phyloP scores from a whole-genome alignment of 352 stramenopile species.

The Globisporangium ultimum region DNA sequence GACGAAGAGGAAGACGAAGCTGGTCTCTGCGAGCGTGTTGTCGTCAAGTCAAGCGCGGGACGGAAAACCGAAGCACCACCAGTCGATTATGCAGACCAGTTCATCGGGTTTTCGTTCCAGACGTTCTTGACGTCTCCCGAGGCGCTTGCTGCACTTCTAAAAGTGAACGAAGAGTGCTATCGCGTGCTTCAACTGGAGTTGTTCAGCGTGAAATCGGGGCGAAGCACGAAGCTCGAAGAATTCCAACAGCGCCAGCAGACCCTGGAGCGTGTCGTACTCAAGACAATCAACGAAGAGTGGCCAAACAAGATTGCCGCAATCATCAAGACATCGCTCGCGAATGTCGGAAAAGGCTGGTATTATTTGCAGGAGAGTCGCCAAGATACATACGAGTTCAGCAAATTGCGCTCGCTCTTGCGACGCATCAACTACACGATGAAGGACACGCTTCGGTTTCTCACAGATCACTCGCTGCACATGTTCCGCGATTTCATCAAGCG shows the following conservation, averaged over 20 bases:
- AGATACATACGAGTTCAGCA: conserved; percentile 88
- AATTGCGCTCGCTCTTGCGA: conserved; percentile 66
- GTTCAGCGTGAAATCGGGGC: conserved; percentile 66
- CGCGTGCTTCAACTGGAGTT: conserved; percentile 75
- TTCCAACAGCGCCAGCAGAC: conserved; percentile 81
- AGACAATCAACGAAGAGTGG: conserved; percentile 84
- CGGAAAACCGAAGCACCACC: conserved; percentile 38
- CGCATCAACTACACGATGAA: conserved; percentile 85
- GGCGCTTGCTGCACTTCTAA: conserved; percentile 64
- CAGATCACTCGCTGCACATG: conserved; percentile 62
- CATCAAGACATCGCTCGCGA: conserved; percentile 66
- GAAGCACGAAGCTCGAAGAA: conserved; percentile 83
- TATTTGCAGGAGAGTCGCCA: conserved; percentile 79
- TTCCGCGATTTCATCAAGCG: conserved; percentile 72
- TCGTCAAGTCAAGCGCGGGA: conserved; percentile 18
- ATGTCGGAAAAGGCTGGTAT: conserved; percentile 85
- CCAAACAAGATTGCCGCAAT: conserved; percentile 62
- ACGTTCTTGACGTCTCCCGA: conserved; percentile 82
- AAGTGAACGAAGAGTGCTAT: conserved; percentile 86
- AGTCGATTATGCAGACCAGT: conserved; percentile 84
- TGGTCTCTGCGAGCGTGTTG: conserved; percentile 36
- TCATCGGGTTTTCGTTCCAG: conserved; percentile 86
- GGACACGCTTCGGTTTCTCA: conserved; percentile 74
- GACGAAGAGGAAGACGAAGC: conserved; percentile 39
- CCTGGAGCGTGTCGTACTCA: conserved; percentile 65